These are phyloP conservation scores for Beauveria sp. DNA, from an alignment of 2,329 filamentous ascomycete genomes.

Conservation along the genomic window DNA sequence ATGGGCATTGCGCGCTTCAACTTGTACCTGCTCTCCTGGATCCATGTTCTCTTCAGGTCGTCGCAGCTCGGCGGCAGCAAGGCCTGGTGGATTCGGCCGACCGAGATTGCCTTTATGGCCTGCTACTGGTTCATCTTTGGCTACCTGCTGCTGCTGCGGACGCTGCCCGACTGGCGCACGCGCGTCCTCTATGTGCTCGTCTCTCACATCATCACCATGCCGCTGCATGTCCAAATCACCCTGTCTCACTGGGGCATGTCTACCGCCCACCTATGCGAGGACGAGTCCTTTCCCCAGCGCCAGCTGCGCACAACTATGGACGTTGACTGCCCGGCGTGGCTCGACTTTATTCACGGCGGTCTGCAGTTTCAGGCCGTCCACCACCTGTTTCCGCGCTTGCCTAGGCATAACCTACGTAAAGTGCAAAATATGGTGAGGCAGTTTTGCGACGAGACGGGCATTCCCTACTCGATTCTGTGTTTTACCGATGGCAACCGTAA, in stretches of 20 bases:
- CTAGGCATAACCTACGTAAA: constrained; percentile 58
- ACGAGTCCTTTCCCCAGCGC: constrained; percentile 61
- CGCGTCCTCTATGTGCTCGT: constrained; percentile 57
- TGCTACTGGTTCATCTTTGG: constrained; percentile 64
- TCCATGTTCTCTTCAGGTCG: constrained; percentile 52
- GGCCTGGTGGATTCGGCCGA: constrained; percentile 60
- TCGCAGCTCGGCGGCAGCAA: constrained; percentile 46
- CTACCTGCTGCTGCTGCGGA: constrained; percentile 54
- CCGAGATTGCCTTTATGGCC: constrained; percentile 54
- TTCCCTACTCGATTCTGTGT: constrained; percentile 53
- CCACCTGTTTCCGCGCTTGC: constrained; percentile 61
- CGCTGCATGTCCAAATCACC: constrained; percentile 64
- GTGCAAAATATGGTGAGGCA: constrained; percentile 52
- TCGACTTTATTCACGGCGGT: constrained; percentile 66
- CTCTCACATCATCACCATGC: constrained; percentile 58
- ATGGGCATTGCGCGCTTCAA: constrained; percentile 65
- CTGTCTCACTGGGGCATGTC: constrained; percentile 68
- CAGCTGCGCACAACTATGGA: constrained; percentile 69
- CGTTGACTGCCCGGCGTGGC: constrained; percentile 62
- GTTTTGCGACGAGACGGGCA: constrained; percentile 56
- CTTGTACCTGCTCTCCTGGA: constrained; percentile 60
- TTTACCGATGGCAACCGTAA: constrained; percentile 57
- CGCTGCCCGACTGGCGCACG: constrained; percentile 48
- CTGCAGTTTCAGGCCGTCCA: constrained; percentile 68
- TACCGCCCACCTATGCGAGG: constrained; percentile 53